phyloP scores from a whole-genome alignment of 768 basidiomycete genomes.

The Epithele typhae region DNA sequence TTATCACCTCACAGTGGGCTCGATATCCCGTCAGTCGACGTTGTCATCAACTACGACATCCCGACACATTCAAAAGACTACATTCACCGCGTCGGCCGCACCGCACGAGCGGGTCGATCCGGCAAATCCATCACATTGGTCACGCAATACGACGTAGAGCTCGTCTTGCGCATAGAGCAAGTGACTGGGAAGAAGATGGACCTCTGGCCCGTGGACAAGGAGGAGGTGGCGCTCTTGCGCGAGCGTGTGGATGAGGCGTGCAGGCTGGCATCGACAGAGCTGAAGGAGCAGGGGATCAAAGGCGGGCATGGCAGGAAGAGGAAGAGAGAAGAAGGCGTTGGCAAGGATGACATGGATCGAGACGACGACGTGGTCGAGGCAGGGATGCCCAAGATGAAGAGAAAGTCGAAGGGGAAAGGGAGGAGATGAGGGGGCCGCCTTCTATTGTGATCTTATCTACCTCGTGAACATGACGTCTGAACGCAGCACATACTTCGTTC shows the following conservation, averaged over 20 bases:
- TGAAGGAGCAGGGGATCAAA: slow-evolving; percentile 70
- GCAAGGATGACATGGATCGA: slow-evolving; percentile 75
- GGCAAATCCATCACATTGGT: slow-evolving; percentile 98
- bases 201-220: slow-evolving; percentile 79
- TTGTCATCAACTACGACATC: slow-evolving; percentile 97
- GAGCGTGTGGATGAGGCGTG: slow-evolving; percentile 90
- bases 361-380: slow-evolving; percentile 93
- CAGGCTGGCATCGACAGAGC: slow-evolving; percentile 67
- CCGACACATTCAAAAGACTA: slow-evolving; percentile 99
- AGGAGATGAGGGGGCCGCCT: slow-evolving; percentile 21
- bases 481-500: slow-evolving; percentile 70
- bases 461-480: slow-evolving; percentile 67
- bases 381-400: slow-evolving; percentile 72
- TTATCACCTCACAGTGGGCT: slow-evolving; percentile 56
- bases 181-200: slow-evolving; percentile 93
- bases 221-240: slow-evolving; percentile 81
- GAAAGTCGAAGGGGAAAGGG: slow-evolving; percentile 40
- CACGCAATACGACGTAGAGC: slow-evolving; percentile 97
- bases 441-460: slow-evolving; percentile 25
- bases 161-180: slow-evolving; percentile 90
- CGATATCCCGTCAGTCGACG: slow-evolving; percentile 93
- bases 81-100: slow-evolving; percentile 96
- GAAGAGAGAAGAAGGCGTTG: slow-evolving; percentile 42
- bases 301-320: slow-evolving; percentile 46
- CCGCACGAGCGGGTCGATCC: slow-evolving; percentile 94